Evolutionary conservation across 768 basidiomycete genomes (phyloP), one percentile per base, ranked within the genome.

Genomic region (Russula lepida): DNA sequence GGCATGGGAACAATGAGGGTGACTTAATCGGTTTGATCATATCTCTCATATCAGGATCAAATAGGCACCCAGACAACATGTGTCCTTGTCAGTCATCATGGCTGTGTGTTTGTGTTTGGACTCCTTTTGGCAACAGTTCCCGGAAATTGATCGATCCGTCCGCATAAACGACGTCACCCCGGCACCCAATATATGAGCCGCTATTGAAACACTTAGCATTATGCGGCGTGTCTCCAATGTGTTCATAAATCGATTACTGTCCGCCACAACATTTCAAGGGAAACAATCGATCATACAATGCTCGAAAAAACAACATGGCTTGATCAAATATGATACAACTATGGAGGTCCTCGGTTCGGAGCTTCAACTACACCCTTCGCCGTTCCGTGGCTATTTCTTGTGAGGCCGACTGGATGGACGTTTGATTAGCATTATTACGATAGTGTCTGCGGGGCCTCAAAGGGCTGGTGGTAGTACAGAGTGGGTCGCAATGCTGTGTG

Each of bases 401-500:
- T 35, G 33, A 50, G 50, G 43, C 44, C 19, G 33, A 52, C 28
- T 62, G 27, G 43, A 53, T 47, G 55, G 32, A 23, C 47, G 27
- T 28, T 53, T 53, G 50, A 62, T 57, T 62, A 58, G 35, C 32
- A 52, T 46, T 58, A 58, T n/a, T 62, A 62, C 4, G 56, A 52
- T 62, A 62, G 43, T 33, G 21, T 62, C 37, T 8, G 39, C 1
- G 25, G 7, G 5, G 49, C 32, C 39, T 39, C 28, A 21, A 44
- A 33, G 41, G 58, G 41, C 58, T 17, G 33, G 35, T 60, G 62
- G 49, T 61, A 43, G 65, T 63, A 62, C 59, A 62, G 43, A 57
- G n/a, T 28, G 69, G 32, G 69, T 66, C 53, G 62, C 52, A 56
- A 57, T 48, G 50, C 17, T 28, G 46, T 33, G 44, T 39, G 56